Conservation (phyloP, 495 filamentous ascomycete genomes). For the Cryomyces minteri region DNA sequence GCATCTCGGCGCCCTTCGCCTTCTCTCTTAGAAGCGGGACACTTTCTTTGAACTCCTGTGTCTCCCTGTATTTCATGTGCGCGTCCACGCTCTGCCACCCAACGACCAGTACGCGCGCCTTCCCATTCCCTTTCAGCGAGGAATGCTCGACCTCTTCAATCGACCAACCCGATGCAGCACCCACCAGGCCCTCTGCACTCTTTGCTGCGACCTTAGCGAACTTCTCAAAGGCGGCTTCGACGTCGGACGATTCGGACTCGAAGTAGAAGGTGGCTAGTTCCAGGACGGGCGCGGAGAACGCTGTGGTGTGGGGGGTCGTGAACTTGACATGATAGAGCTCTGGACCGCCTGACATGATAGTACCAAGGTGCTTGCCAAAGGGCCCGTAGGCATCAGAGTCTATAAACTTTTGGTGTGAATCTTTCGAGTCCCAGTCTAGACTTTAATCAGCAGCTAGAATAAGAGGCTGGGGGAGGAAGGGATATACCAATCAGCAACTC, state of each 20-base stretch:
- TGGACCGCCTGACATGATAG: constrained; percentile 1
- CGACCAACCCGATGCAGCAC: constrained; percentile 2
- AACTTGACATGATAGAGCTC: constrained; percentile 7
- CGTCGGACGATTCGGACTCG: constrained; percentile 1
- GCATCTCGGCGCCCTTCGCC: constrained; percentile 7
- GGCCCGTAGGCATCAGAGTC: constrained; percentile 1
- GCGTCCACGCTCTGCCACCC: constrained; percentile 7
- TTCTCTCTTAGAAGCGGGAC: constrained; percentile 3
- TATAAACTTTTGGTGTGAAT: constrained; percentile 8
- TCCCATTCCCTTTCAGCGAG: constrained; percentile 4
- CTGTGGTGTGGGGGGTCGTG: constrained; percentile 1
- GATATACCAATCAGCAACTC: constrained; percentile 6
- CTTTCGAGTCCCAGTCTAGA: constrained; percentile 6
- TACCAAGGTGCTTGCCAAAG: constrained; percentile 1
- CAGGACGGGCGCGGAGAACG: constrained; percentile 7
- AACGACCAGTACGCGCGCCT: constrained; percentile 2
- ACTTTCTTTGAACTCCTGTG: constrained; percentile 7
- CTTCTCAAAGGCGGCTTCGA: constrained; percentile 1
- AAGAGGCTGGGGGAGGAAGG: background rate
- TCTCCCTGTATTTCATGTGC: constrained; percentile 5
- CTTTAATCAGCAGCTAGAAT: background rate
- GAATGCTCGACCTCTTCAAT: constrained; percentile 7
- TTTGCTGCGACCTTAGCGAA: constrained; percentile 1
- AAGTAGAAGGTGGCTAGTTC: constrained; percentile 10
- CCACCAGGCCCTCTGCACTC: background rate